phyloP scores from a whole-genome alignment of 2,329 filamentous ascomycete species.

The Balansia obtecta region DNA sequence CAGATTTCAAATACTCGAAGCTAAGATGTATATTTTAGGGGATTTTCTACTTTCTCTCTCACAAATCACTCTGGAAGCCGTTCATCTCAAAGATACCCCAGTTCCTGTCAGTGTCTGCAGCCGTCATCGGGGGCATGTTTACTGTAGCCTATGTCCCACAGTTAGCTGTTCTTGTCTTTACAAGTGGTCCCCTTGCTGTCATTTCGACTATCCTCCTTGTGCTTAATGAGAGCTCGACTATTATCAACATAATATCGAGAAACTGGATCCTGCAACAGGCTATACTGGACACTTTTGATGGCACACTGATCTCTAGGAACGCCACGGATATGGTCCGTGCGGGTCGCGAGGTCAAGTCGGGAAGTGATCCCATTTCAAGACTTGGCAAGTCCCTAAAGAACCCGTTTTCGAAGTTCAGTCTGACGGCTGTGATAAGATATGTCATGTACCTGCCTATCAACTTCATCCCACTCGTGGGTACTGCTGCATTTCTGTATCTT shows the following conservation, averaged over 20 bases:
- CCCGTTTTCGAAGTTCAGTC: constrained; percentile 44
- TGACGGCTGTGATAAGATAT: constrained; percentile 59
- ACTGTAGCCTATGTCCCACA: constrained; percentile 78
- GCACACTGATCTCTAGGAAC: constrained; percentile 42
- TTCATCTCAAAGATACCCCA: constrained; percentile 41
- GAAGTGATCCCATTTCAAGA: constrained; percentile 42
- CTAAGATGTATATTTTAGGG: constrained; percentile 26
- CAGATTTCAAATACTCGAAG: too few species aligned
- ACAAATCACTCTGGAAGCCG: constrained; percentile 46
- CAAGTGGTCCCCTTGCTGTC: constrained; percentile 73
- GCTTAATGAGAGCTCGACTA: constrained; percentile 46
- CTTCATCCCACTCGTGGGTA: constrained; percentile 83
- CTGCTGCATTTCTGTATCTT: constrained; percentile 63
- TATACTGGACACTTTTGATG: constrained; percentile 81
- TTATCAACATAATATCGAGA: constrained; percentile 45
- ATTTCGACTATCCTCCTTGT: constrained; percentile 59
- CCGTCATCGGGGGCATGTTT: constrained; percentile 73
- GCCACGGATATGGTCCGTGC: constrained; percentile 52
- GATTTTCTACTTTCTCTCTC: constrained; percentile 45
- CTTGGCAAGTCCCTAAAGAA: constrained; percentile 45
- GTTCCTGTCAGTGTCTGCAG: constrained; percentile 57
- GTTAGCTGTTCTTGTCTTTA: constrained; percentile 67
- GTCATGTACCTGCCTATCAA: constrained; percentile 83
- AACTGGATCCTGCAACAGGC: constrained; percentile 72
- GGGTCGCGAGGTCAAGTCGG: constrained; percentile 58